phyloP scores from a whole-genome alignment of 768 basidiomycete genomes.

The Sporobolomyces pararoseus region DNA sequence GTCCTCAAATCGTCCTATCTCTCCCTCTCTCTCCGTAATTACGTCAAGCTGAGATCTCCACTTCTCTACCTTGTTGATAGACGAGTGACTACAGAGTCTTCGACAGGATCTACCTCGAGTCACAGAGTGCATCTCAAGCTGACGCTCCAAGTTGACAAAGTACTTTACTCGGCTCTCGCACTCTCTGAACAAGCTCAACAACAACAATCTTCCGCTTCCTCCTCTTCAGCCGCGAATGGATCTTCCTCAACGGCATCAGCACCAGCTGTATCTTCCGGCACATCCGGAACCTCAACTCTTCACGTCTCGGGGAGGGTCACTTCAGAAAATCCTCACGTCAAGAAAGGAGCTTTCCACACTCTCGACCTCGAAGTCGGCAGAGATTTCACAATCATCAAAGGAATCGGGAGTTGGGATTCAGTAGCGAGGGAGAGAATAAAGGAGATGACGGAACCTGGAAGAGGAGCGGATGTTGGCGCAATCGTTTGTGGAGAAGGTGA shows the following conservation, averaged over 20 bases:
- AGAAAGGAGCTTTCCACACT: conserved; percentile 89
- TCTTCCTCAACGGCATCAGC: conserved; percentile 52
- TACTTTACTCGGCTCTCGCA: conserved; percentile 74
- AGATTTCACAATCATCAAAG: conserved; percentile 82
- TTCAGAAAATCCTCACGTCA: conserved; percentile 81
- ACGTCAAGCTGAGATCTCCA: neutral
- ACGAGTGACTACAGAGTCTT: conserved; percentile 82
- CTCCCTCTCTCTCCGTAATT: neutral
- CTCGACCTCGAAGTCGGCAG: conserved; percentile 87
- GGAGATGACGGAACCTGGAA: conserved; percentile 85
- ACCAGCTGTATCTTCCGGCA: conserved; percentile 48
- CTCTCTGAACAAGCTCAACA: conserved; percentile 46
- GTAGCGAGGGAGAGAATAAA: conserved; percentile 73
- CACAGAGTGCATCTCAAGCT: conserved; percentile 79
- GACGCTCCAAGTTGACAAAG: conserved; percentile 71
- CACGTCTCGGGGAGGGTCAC: conserved; percentile 83
- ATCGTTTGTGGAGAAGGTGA: conserved; percentile 88
- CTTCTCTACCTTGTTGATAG: neutral
- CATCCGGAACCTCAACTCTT: conserved; percentile 54
- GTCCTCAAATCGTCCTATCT: neutral
- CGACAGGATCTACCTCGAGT: conserved; percentile 91
- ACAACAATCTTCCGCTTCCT: neutral
- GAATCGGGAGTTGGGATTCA: conserved; percentile 80
- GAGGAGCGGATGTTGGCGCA: conserved; percentile 93
- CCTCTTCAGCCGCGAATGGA: conserved; percentile 46